A percentile compares a stretch with the other conserved stretches of the same genome.
Conservation (phyloP, 2,329 filamentous ascomycete species). For the Didymella keratinophila region DNA sequence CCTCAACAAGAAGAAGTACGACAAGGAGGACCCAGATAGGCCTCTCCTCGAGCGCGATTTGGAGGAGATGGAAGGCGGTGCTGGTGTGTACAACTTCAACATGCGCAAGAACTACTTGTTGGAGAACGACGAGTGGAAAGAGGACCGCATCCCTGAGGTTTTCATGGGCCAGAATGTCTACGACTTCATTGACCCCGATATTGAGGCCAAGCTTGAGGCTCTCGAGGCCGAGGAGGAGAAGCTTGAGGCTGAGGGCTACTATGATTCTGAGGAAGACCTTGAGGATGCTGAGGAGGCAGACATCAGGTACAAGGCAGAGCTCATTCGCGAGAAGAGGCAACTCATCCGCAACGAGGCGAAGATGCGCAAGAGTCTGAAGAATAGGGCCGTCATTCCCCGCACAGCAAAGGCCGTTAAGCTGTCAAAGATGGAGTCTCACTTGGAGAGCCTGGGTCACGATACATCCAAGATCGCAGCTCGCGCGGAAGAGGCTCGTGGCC, state of each 20-base stretch:
- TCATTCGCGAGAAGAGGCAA: slow-evolving; percentile 93
- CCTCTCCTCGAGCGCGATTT: slow-evolving; percentile 82
- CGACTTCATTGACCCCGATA: slow-evolving; percentile 93
- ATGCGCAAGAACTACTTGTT: slow-evolving; percentile 87
- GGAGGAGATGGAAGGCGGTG: slow-evolving; percentile 90
- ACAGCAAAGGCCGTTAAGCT: slow-evolving; percentile 81
- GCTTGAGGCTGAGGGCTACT: slow-evolving; percentile 90
- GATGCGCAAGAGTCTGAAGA: slow-evolving; percentile 97
- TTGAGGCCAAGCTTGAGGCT: slow-evolving; percentile 88
- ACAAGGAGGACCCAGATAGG: slow-evolving; percentile 87
- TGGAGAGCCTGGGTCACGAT: slow-evolving; percentile 87
- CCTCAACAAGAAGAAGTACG: slow-evolving; percentile 84
- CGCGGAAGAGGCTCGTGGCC: slow-evolving; percentile 76
- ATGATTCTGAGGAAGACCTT: slow-evolving; percentile 76
- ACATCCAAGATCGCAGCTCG: slow-evolving; percentile 76
- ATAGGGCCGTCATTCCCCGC: slow-evolving; percentile 90
- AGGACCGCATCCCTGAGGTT: slow-evolving; percentile 93
- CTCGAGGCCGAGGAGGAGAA: slow-evolving; percentile 96
- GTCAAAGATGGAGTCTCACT: slow-evolving; percentile 83
- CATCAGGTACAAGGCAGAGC: slow-evolving; percentile 86
- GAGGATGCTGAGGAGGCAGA: slow-evolving; percentile 91
- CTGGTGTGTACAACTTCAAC: slow-evolving; percentile 95
- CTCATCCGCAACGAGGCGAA: slow-evolving; percentile 93
- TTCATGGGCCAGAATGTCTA: slow-evolving; percentile 97
- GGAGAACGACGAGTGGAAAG: slow-evolving; percentile 90